Evolutionary conservation across 1,284 basidiomycete genomes (phyloP), one percentile per base, ranked within the genome.

Genomic region (Ceratobasidium sp.): DNA sequence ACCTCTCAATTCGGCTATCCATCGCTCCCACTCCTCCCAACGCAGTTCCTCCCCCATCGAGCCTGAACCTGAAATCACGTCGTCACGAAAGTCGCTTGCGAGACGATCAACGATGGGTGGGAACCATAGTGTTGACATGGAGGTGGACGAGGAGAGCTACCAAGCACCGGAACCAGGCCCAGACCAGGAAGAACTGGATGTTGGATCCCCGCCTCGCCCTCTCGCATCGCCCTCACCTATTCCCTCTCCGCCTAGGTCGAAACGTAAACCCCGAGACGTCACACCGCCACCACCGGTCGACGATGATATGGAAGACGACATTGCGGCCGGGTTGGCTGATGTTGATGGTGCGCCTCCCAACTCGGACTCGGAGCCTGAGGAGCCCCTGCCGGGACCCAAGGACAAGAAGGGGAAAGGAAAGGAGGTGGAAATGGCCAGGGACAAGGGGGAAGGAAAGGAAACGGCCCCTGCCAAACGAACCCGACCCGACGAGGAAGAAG

Each of bases 241-340:
- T 34, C 40, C 38, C 31, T 31, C 15, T 22, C 42, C 40, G 2
- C 13, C 64, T 3, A 65, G 25, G 45, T 31, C 42, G 22, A 38
- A 22, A 27, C 32, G 42, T 20, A 60, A 54, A 60, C 2, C 54
- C 47, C 43, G 45, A 20, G 43, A 20, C 15, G 34, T 34, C 27
- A 47, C 54, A 42, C 45, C 38, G 4, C 54, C 45, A 27, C 34
- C 50, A 0, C 27, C 49, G 8, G 20, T 13, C 8, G 43, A 56
- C 29, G 22, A 25, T n/a, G 55, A 57, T 25, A 52, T 70, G 58
- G 69, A 70, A 55, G 69, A 70, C 29, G 69, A 70, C 22, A 70
- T 70, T 25, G 69, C 69, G 31, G 58, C 56, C n/a, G 68, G 68
- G n/a, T 43, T 69, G 8, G 58, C 43, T 31, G 49, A 60, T 8